Evolutionary conservation across 352 stramenopile genomes (phyloP), one percentile per base, ranked within the genome.

Genomic region (Pythium plurisporium): DNA sequence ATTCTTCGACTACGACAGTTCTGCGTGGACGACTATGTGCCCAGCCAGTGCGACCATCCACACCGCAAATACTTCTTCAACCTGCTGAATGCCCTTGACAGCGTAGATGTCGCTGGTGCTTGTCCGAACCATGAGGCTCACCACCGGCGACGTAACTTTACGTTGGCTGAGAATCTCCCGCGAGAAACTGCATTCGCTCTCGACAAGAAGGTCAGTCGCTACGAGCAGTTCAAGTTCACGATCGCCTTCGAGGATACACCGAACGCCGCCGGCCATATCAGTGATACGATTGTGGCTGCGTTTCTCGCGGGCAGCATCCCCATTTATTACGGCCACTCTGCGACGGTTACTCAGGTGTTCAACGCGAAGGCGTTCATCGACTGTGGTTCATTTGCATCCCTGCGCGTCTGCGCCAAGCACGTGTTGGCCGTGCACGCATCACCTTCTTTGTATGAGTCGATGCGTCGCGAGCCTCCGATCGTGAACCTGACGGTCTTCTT

Each of bases 241-340:
- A 73, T 90, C 58, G 75, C 76, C 15, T 90, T 90, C n/a, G 73
- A 90, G 44, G 83, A 87, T 49, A 57, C 48, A 3, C 52, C 56
- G 3, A 34, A 52, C 7, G 58, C 50, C 5, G 42, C 65, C 1
- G 79, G 75, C 31, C 85, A 87, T 34, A 59, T 86, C 34, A 86
- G 72, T 3, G 76, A 89, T 49, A 85, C 84, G 45, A 40, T 89
- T 10, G 65, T 82, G 3, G 75, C 81, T 25, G 73, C 76, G 15
- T 77, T 86, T 41, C 62, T 88, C 26, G 74, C 73, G 0, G 76
- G 73, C 19, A 74, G 67, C n/a, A 61, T 90, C 1, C 80, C 77
- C 2, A 72, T 88, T 19, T 87, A 79, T 49, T 67, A 70, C 11
- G 76, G 74, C n/a, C 75, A 86, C 52, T 82, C 72, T 14, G 51